Conservation (phyloP, 2,329 filamentous ascomycete species). For the Phyllosticta citriasiana region DNA sequence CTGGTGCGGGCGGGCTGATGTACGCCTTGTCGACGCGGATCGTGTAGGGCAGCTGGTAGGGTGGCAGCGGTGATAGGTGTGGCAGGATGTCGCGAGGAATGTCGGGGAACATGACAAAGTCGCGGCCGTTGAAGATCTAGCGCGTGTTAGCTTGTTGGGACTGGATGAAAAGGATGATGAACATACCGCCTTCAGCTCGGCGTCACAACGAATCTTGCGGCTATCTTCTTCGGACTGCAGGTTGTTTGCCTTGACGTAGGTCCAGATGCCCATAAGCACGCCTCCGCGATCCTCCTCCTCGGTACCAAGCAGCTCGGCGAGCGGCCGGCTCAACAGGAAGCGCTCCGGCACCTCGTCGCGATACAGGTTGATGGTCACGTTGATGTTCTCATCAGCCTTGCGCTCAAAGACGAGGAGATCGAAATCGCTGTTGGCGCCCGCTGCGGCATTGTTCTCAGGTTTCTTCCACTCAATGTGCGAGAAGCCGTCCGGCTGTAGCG, state of each 20-base stretch:
- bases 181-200: conserved; percentile 64
- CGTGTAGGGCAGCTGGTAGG: conserved; percentile 79
- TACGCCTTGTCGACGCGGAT: conserved; percentile 70
- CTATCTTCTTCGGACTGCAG: conserved; percentile 94
- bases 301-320: conserved; percentile 79
- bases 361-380: conserved; percentile 77
- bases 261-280: conserved; percentile 86
- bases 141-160: conserved; percentile 8
- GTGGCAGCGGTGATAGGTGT: conserved; percentile 70
- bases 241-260: conserved; percentile 78
- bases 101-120: conserved; percentile 75
- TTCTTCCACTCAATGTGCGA: conserved; percentile 78
- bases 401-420: conserved; percentile 88
- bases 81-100: conserved; percentile 69
- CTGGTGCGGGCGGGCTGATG: conserved; percentile 58
- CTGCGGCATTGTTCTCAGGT: conserved; percentile 47
- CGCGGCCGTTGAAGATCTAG: conserved; percentile 58
- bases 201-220: conserved; percentile 83
- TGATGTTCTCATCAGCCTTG: conserved; percentile 83
- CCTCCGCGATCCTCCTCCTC: conserved; percentile 79
- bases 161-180: neutral
- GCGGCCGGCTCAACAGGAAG: conserved; percentile 65
- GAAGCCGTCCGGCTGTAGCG: conserved; percentile 56
- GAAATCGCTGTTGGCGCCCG: conserved; percentile 61
- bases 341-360: conserved; percentile 80